phyloP scores from a whole-genome alignment of 1,284 basidiomycete species.

The Irpex rosettiformis region DNA sequence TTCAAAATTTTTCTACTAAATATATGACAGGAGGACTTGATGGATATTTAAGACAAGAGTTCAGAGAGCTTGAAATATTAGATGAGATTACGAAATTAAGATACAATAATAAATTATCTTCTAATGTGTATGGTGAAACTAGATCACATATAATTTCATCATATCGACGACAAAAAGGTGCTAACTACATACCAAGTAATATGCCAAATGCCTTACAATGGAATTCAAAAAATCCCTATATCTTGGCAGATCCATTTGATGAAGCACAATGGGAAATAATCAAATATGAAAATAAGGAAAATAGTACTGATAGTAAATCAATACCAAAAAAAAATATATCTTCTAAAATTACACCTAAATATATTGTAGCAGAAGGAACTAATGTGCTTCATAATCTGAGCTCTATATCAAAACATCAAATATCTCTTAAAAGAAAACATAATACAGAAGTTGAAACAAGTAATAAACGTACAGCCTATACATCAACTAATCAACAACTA shows the following conservation, averaged over 20 bases:
- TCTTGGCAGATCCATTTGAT: not conserved
- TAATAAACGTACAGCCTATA: no score
- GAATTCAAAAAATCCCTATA: no score
- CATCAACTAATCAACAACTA: no score
- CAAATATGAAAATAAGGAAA: not conserved
- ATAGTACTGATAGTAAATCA: not conserved
- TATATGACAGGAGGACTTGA: conserved; percentile 1
- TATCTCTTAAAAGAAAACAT: no score
- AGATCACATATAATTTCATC: not conserved
- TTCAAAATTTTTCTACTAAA: conserved; percentile 1
- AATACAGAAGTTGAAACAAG: no score
- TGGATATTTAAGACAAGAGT: conserved; percentile 1
- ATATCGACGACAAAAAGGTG: not conserved
- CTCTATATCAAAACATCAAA: no score
- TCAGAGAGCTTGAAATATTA: not conserved
- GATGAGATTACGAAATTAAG: conserved; percentile 1
- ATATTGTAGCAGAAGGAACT: no score
- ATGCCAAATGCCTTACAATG: not conserved
- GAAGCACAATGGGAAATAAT: not conserved
- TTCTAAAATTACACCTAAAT: no score
- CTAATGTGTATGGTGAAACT: not conserved
- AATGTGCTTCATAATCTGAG: no score
- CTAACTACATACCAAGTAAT: not conserved
- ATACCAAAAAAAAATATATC: no score
- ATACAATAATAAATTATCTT: not conserved